Percentiles rank a stretch among this genome's conserved stretches.
These are phyloP conservation scores for Phytophthora cactorum DNA, from an alignment of 352 stramenopile genomes.

Conservation along the genomic window DNA sequence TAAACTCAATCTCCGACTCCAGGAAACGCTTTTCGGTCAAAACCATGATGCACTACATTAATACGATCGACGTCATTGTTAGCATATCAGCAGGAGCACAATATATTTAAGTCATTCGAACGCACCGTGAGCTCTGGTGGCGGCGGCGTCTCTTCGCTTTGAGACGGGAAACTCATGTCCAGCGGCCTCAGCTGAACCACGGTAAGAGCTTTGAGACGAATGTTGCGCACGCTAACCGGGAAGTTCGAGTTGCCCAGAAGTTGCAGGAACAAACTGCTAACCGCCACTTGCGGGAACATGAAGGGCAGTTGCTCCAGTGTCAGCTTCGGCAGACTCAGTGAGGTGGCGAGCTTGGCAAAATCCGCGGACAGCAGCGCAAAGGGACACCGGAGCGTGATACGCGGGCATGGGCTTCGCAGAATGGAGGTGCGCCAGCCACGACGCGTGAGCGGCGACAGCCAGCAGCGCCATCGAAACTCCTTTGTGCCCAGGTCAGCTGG, in stretches of 20 bases:
- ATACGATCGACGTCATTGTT: neutral
- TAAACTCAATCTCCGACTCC: constrained; percentile 11
- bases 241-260: constrained; percentile 87
- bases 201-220: constrained; percentile 75
- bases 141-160: constrained; percentile 28
- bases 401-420: constrained; percentile 65
- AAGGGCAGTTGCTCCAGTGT: constrained; percentile 77
- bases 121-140: constrained; percentile 52
- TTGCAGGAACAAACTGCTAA: constrained; percentile 75
- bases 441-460: constrained; percentile 65
- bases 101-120: neutral
- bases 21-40: constrained; percentile 10
- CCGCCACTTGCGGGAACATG: constrained; percentile 73
- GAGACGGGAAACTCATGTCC: constrained; percentile 70
- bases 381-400: constrained; percentile 75
- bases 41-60: constrained; percentile 10
- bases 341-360: constrained; percentile 84
- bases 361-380: constrained; percentile 76
- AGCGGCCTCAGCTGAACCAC: constrained; percentile 76
- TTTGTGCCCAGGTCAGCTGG: constrained; percentile 77
- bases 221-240: constrained; percentile 50
- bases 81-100: neutral
- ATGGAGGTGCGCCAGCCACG: constrained; percentile 59
- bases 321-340: constrained; percentile 68
- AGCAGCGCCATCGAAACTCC: constrained; percentile 83